phyloP scores from a whole-genome alignment of 768 basidiomycete species.

The Gautieria morchelliformis region DNA sequence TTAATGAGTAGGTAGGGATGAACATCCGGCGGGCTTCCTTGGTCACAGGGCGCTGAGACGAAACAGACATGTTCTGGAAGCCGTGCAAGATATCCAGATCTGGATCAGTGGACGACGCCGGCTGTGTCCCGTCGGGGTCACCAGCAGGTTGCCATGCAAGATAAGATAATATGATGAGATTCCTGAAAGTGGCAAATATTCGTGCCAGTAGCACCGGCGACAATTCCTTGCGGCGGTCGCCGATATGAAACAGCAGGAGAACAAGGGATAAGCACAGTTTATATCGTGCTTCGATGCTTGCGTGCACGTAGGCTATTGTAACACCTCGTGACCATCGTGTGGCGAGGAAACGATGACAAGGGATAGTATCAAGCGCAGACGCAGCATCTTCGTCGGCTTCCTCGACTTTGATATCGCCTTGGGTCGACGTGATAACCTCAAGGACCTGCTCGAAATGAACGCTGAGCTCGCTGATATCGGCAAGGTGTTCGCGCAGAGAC shows the following conservation, averaged over 20 bases:
- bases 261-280: slow-evolving; percentile 61
- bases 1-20: slow-evolving; percentile 48
- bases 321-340: slow-evolving; percentile 51
- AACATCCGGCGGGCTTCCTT: slow-evolving; percentile 26
- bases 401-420: slow-evolving; percentile 62
- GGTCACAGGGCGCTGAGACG: neutral
- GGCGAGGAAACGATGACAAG: neutral
- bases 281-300: slow-evolving; percentile 63
- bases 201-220: slow-evolving; percentile 58
- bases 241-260: slow-evolving; percentile 60
- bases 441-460: slow-evolving; percentile 49
- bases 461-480: slow-evolving; percentile 36
- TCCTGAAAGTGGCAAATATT: slow-evolving; percentile 73
- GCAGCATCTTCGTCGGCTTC: slow-evolving; percentile 52
- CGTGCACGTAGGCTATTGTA: slow-evolving; percentile 51
- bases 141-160: slow-evolving; percentile 50
- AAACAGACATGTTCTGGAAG: slow-evolving; percentile 2
- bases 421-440: slow-evolving; percentile 65
- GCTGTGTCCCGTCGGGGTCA: slow-evolving; percentile 21
- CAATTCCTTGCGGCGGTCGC: slow-evolving; percentile 53
- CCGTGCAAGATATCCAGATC: neutral
- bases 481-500: slow-evolving; percentile 19
- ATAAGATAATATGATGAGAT: slow-evolving; percentile 60
- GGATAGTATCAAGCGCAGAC: slow-evolving; percentile 33
- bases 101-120: neutral